Conservation (phyloP, 2,329 filamentous ascomycete genomes). For the Neophaeococcomyces mojaviensis region DNA sequence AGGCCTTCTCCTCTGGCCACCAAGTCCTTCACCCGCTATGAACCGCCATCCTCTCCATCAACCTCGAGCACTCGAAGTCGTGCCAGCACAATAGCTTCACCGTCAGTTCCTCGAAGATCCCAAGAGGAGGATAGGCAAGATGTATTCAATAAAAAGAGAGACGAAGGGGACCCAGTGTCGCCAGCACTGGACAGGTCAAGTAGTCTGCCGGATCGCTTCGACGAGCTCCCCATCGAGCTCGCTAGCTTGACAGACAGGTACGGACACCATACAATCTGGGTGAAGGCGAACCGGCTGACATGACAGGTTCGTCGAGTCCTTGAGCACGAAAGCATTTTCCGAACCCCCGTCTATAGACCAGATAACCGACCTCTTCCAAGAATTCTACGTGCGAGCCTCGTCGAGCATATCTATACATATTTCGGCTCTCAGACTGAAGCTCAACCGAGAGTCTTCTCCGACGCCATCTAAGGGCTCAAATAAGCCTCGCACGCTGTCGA, state of each 20-base stretch:
- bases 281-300: background rate
- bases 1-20: slow-evolving; percentile 28
- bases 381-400: slow-evolving; percentile 79
- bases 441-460: slow-evolving; percentile 59
- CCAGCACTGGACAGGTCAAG: slow-evolving; percentile 29
- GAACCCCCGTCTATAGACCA: slow-evolving; percentile 76
- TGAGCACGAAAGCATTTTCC: slow-evolving; percentile 78
- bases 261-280: slow-evolving; percentile 13
- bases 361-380: slow-evolving; percentile 81
- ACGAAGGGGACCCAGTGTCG: slow-evolving; percentile 22
- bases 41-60: slow-evolving; percentile 21
- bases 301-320: slow-evolving; percentile 76
- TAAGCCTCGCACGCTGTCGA: slow-evolving; percentile 14
- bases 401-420: slow-evolving; percentile 82
- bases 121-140: slow-evolving; percentile 22
- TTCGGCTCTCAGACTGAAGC: slow-evolving; percentile 64
- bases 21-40: slow-evolving; percentile 33
- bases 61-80: slow-evolving; percentile 20
- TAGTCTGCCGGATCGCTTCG: slow-evolving; percentile 58
- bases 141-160: slow-evolving; percentile 41
- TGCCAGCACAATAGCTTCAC: slow-evolving; percentile 20
- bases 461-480: slow-evolving; percentile 32
- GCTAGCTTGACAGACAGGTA: slow-evolving; percentile 83
- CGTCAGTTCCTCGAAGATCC: slow-evolving; percentile 17
- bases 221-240: slow-evolving; percentile 89